Evolutionary conservation across 2,329 filamentous ascomycete species (phyloP), one percentile per base, ranked within the genome.

Genomic region (Coleophoma cylindrospora): DNA sequence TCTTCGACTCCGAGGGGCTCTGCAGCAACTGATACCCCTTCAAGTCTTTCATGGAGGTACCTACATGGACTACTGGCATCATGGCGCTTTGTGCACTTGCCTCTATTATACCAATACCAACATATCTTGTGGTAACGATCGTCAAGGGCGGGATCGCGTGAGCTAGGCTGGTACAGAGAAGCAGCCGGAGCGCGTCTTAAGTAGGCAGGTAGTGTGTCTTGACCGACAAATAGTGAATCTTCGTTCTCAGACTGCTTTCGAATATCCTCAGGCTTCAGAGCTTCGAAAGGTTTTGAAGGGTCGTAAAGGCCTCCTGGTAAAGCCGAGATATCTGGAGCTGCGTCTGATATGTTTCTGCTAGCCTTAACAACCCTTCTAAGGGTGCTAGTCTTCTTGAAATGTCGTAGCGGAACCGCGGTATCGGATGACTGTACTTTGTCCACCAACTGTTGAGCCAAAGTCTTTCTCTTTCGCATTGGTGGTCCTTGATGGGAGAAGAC

Each of bases 261-360:
- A 19, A 61, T 8, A 33, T 32, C 40, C 22, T 45, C 45, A 13
- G 56, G 55, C 21, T 49, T 51, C 17, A 62, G 43, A 19, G 50
- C 49, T 32, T 53, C 43, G 4, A 58, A 50, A 17, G 55, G 51
- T 12, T 61, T 50, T 36, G 49, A 47, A 21, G 54, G 54, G 32
- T 50, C 47, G 21, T 58, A 58, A 1, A 65, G 64, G 0, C 55
- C 57, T 13, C 51, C 58, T 3, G 46, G 46, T 9, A 63, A 57
- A 22, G 55, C 59, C 8, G 66, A 66, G 34, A 69, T 53, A 49
- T 70, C 66, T 2, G 69, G 61, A 2, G 72, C 68, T 19, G 53
- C 53, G 32, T 80, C 77, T 41, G 71, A 71, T 48, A 67, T 70
- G 17, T 73, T 70, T 27, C 74, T 72, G 6, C 64, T 67, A 38